Percentiles rank a stretch among this genome's conserved stretches.
Evolutionary conservation across 1,284 basidiomycete species (phyloP).

Genomic region (Leccinum variabile): DNA sequence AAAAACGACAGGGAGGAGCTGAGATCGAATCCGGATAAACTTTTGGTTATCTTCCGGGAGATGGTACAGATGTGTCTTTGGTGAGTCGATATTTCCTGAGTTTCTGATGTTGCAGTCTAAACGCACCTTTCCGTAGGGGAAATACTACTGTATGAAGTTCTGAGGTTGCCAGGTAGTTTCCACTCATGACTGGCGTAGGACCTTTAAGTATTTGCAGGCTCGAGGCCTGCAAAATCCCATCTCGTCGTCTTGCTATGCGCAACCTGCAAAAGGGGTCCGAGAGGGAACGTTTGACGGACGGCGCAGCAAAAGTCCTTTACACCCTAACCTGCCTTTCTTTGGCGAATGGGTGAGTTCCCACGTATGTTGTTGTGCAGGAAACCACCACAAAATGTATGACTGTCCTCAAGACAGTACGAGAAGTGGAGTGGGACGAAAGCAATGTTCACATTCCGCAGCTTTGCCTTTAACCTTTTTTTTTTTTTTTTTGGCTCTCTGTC

Average conservation of each 20-base stretch:
- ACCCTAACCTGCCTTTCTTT: no score
- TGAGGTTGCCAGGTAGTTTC: not conserved
- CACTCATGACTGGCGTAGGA: conserved; percentile 49
- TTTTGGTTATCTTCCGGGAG: conserved; percentile 72
- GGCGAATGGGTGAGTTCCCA: no score
- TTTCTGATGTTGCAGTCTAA: not conserved
- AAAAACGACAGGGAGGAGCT: conserved; percentile 49
- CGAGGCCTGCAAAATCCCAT: no score
- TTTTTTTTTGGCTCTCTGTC: not conserved
- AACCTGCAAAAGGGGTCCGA: no score
- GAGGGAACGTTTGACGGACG: no score
- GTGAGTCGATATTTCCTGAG: conserved; percentile 38
- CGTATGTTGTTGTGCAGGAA: no score
- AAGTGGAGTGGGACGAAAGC: not conserved
- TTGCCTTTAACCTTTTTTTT: conserved; percentile 1
- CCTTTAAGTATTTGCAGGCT: conserved; percentile 34
- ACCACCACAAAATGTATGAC: not conserved
- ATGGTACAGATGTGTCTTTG: conserved; percentile 91
- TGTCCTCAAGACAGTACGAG: conserved; percentile 6
- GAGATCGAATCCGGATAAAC: conserved; percentile 48
- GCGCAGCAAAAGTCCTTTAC: no score
- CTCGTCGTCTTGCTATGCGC: no score
- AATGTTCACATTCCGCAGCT: not conserved
- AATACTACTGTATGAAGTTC: conserved; percentile 67
- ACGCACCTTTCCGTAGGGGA: conserved; percentile 49